Conservation (phyloP, 164 flowering plant genomes). For the Houttuynia cordata region DNA sequence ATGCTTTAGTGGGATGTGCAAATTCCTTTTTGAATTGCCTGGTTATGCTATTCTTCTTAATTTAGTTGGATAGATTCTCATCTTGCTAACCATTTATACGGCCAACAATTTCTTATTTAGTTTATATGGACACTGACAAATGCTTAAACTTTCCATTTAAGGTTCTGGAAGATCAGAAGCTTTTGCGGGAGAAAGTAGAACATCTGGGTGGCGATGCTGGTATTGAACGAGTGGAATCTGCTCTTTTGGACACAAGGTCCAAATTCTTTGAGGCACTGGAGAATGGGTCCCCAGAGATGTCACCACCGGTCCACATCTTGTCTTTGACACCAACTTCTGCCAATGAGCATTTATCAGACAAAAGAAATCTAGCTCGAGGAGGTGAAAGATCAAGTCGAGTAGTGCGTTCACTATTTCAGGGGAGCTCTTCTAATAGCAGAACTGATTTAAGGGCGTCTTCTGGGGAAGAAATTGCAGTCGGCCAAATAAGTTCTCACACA, state of each 20-base stretch:
- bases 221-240: slow-evolving; percentile 73
- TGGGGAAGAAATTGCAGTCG: slow-evolving; percentile 5
- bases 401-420: slow-evolving; percentile 66
- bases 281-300: slow-evolving; percentile 35
- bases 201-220: slow-evolving; percentile 90
- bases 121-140: not conserved
- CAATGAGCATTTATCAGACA: slow-evolving; percentile 13
- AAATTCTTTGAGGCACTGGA: slow-evolving; percentile 61
- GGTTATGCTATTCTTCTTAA: not conserved
- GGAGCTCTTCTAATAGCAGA: slow-evolving; percentile 13
- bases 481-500: slow-evolving; percentile 15
- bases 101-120: too few species aligned
- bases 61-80: not conserved
- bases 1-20: too few species aligned
- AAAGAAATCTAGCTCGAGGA: slow-evolving; percentile 13
- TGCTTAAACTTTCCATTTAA: slow-evolving; percentile 8
- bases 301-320: slow-evolving; percentile 27
- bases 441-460: slow-evolving; percentile 13
- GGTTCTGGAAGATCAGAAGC: slow-evolving; percentile 84
- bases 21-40: not conserved
- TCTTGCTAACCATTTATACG: not conserved
- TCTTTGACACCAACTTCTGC: slow-evolving; percentile 28
- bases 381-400: slow-evolving; percentile 29
- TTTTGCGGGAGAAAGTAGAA: slow-evolving; percentile 76
- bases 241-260: slow-evolving; percentile 57